Evolutionary conservation across 352 stramenopile genomes (phyloP), one percentile per base, ranked within the genome.

Genomic region (Phytopythium sindhum): DNA sequence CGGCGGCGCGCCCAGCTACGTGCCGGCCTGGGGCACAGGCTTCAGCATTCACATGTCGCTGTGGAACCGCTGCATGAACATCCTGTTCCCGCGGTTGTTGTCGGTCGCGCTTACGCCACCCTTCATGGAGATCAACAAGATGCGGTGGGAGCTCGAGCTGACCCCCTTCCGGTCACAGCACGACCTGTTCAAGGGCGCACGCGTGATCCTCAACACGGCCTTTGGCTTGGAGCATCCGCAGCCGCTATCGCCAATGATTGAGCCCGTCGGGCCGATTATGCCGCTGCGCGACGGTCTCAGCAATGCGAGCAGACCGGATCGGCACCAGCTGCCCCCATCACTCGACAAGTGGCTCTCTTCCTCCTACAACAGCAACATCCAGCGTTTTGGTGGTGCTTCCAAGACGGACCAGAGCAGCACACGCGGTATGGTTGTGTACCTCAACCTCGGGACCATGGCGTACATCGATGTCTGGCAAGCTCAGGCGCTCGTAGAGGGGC

Each of bases 71-170:
- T 96, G 86, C 65, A 90, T 96, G 73, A 96, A 96, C 68, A 81
- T 94, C 59, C 51, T 96, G n/a, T 96, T 95, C 60, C 88, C 88
- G n/a, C 69, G 85, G 8, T 67, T 95, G 44, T 65, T 96, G 29
- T 93, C 85, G 0, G 84, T 95, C 28, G 88, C 87, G 24, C 74
- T 96, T 64, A 96, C 88, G n/a, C 86, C 88, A 45, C 84, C 88
- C 35, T 96, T 95, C 72, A 91, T 94, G 80, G 81, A 93, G 66
- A 64, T 95, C 54, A 96, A 96, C 77, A 90, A 95, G 71, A 75
- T 93, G 64, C 77, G 85, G 4, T 92, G 83, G 64, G 84, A 94
- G 61, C 71, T 95, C 41, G 67, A 84, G 1, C 72, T 96, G 48
- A 68, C 74, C 58, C 80, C 84, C 0, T 94, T 89, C 60, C 70